Evolutionary conservation across 225 moss, liverwort and hornwort genomes (phyloP).

Genomic region (Physcomitrellopsis africana): DNA sequence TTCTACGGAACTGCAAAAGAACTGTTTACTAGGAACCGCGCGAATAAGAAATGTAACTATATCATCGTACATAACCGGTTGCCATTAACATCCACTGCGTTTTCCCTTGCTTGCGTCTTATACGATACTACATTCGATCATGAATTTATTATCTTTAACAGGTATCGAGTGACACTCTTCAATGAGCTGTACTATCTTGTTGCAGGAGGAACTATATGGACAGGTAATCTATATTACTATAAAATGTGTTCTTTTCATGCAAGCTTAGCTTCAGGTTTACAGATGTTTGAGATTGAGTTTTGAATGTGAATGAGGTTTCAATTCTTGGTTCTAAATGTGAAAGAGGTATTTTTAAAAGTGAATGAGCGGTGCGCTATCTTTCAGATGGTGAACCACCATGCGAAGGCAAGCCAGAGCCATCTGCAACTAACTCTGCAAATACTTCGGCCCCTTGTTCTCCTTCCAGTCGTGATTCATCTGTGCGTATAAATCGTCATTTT

Average conservation of each 20-base stretch:
- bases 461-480: slow-evolving; percentile 28
- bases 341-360: slow-evolving; percentile 22
- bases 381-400: slow-evolving; percentile 82
- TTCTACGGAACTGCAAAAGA: neutral
- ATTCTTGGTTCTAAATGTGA: no score
- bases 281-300: no score
- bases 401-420: slow-evolving; percentile 78
- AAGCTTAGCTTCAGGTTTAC: no score
- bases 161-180: slow-evolving; percentile 97
- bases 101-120: neutral
- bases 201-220: slow-evolving; percentile 98
- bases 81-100: neutral
- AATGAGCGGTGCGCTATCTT: slow-evolving; percentile 20
- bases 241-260: neutral
- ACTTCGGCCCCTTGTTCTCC: slow-evolving; percentile 58
- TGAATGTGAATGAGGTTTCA: no score
- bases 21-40: neutral
- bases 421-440: slow-evolving; percentile 71
- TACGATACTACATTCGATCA: neutral
- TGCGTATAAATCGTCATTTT: slow-evolving; percentile 32
- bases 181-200: slow-evolving; percentile 96
- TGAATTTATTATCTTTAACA: slow-evolving; percentile 33
- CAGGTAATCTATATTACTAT: slow-evolving; percentile 55
- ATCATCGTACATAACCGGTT: slow-evolving; percentile 2
- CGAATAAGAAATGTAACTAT: neutral